Evolutionary conservation across 257 asterid genomes (phyloP).

Genomic region (Buddleja alternifolia): DNA sequence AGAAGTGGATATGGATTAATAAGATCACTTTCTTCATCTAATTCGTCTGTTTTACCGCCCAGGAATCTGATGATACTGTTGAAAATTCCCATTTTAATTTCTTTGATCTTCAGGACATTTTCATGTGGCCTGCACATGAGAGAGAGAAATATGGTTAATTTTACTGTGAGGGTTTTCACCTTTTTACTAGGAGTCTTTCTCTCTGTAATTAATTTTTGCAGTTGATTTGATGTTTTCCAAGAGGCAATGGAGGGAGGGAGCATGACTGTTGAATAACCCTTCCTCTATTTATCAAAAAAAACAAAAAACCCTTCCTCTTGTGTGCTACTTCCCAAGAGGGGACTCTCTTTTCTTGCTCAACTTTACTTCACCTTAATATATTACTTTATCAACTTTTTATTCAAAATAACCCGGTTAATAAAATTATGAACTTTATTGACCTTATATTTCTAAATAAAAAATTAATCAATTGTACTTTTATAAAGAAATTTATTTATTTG

Average conservation of each 20-base stretch:
- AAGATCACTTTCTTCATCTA: not conserved
- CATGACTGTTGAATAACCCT: not conserved
- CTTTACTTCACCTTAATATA: not conserved
- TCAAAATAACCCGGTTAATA: too few relatives aligned
- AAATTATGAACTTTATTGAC: too few relatives aligned
- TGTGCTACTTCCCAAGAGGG: not conserved
- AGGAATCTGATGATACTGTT: not conserved
- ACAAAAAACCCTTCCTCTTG: too few relatives aligned
- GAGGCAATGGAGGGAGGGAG: not conserved
- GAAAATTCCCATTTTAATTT: slow-evolving; percentile 15
- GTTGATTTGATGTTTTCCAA: not conserved
- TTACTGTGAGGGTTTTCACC: not conserved
- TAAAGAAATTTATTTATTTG: too few relatives aligned
- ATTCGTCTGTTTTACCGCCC: slow-evolving; percentile 2
- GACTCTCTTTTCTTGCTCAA: not conserved
- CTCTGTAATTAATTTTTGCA: not conserved
- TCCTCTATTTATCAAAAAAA: too few relatives aligned
- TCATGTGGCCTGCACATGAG: too few relatives aligned
- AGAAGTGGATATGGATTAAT: not conserved
- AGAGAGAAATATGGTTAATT: not conserved
- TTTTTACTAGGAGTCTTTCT: not conserved
- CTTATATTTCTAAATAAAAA: too few relatives aligned
- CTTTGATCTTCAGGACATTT: not conserved
- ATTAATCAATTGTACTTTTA: too few relatives aligned
- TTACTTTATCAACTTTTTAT: too few relatives aligned